Percentiles rank a stretch among this genome's conserved stretches.
phyloP scores from a whole-genome alignment of 129 eudicot genomes.

The Lonicera japonica region DNA sequence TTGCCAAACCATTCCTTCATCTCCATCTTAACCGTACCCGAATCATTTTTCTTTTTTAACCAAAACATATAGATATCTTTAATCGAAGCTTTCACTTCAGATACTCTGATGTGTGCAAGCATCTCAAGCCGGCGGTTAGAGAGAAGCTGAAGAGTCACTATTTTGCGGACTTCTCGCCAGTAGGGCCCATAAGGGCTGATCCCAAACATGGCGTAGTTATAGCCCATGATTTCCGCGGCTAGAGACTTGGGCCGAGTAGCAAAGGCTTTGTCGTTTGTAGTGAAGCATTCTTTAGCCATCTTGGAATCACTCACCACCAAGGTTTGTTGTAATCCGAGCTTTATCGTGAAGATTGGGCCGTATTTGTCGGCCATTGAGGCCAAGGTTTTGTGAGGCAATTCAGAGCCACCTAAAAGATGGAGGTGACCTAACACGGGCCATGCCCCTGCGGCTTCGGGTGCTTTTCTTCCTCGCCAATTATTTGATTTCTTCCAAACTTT shows the following conservation, averaged over 20 bases:
- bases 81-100: conserved; percentile 11
- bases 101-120: conserved; percentile 13
- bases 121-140: conserved; percentile 17
- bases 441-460: conserved; percentile 22
- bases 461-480: background rate
- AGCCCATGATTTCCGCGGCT: conserved; percentile 16
- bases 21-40: conserved; percentile 13
- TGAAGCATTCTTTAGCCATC: conserved; percentile 21
- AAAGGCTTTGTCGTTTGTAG: conserved; percentile 21
- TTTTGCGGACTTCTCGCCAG: conserved; percentile 31
- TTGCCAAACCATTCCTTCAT: conserved; percentile 17
- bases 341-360: conserved; percentile 25
- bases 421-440: conserved; percentile 30
- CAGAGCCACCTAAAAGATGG: conserved; percentile 14
- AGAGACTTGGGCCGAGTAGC: conserved; percentile 4
- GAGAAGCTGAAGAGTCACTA: conserved; percentile 14
- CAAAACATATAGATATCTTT: conserved; percentile 10
- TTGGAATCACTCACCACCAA: conserved; percentile 19
- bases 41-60: conserved; percentile 1
- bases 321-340: conserved; percentile 11
- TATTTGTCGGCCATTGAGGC: conserved; percentile 18
- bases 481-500: background rate
- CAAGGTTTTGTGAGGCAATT: conserved; percentile 15
- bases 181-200: conserved; percentile 17
- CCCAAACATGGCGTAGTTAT: conserved; percentile 21